Evolutionary conservation across 495 filamentous ascomycete genomes (phyloP).

Genomic region (Neurospora sp.): DNA sequence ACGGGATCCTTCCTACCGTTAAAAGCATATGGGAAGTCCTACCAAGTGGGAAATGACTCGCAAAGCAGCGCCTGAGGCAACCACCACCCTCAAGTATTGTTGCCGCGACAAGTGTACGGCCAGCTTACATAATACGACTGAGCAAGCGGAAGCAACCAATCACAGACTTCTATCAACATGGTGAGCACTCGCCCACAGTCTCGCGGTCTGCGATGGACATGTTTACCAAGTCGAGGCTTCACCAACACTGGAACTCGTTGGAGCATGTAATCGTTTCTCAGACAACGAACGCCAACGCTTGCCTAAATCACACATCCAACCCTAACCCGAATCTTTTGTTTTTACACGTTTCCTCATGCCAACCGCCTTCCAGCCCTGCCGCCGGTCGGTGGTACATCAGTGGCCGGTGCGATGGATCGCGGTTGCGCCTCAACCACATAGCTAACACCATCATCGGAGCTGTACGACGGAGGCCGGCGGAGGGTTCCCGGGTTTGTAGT

Average conservation of each 20-base stretch:
- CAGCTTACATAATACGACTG: not conserved
- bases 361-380: slow-evolving; percentile 17
- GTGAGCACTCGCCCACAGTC: not conserved
- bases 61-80: not conserved
- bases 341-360: not conserved
- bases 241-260: not conserved
- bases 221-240: not conserved
- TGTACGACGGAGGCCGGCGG: slow-evolving; percentile 57
- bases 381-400: slow-evolving; percentile 31
- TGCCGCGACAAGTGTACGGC: not conserved
- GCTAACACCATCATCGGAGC: slow-evolving; percentile 58
- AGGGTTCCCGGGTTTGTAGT: not conserved
- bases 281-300: not conserved
- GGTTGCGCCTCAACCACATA: slow-evolving; percentile 57
- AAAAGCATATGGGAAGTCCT: not conserved
- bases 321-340: not conserved
- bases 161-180: not conserved
- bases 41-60: not conserved
- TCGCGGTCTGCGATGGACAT: not conserved
- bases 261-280: not conserved
- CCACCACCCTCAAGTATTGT: not conserved
- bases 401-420: slow-evolving; percentile 37
- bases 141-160: not conserved
- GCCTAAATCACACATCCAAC: not conserved
- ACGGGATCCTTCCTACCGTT: not conserved